Base-by-base conservation (phyloP, 1,284 basidiomycete species). In the Apiotrichum montevideense region DNA sequence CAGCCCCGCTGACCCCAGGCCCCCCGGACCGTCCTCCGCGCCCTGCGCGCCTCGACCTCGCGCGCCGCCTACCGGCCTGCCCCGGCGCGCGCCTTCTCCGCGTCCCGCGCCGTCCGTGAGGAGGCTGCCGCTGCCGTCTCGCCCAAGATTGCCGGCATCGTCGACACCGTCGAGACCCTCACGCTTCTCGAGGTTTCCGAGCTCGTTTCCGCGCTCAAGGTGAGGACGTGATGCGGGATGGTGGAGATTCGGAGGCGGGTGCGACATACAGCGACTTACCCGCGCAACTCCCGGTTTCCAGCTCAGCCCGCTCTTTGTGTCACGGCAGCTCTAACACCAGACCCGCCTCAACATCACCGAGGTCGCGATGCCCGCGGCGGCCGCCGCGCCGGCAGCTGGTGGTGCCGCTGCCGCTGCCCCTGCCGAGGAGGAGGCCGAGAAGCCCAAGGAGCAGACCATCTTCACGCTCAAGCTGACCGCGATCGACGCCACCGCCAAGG, bases 131-230 rank as follows among this genome's bases (percentile, higher is more conserved):
- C 58, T 56, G 55, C 57, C 46, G 60, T 68, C 14, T 70, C 69
- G 41, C 68, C 90, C 32, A 87, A 84, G 72, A 84, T 99, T 64
- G 80, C 79, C 55, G 83, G 83, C 56, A 87, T 99, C 66, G 96
- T 98, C 33, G 91, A 98, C 75, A 87, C 91, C 76, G 98, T 99
- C 66, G 90, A 94, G 33, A 80, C 83, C 40, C 77, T 98, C 63
- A 94, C 92, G 21, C 81, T 98, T 51, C 80, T 99, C 58, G 95
- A 98, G 77, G 96, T 96, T 6, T 87, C 96, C n/a, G 94, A 98
- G 80, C 83, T 99, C 56, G 94, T 98, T 42, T 79, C 88, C 7
- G 80, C 87, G 45, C 82, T 99, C 69, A 98, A 98, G 84, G 94
- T 89, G 58, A 44, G 77, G 72, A 44, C 5, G 37, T 9, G 37